These are phyloP conservation scores for Camelina neglecta DNA, from an alignment of 345 rosid species.

Conservation along the genomic window DNA sequence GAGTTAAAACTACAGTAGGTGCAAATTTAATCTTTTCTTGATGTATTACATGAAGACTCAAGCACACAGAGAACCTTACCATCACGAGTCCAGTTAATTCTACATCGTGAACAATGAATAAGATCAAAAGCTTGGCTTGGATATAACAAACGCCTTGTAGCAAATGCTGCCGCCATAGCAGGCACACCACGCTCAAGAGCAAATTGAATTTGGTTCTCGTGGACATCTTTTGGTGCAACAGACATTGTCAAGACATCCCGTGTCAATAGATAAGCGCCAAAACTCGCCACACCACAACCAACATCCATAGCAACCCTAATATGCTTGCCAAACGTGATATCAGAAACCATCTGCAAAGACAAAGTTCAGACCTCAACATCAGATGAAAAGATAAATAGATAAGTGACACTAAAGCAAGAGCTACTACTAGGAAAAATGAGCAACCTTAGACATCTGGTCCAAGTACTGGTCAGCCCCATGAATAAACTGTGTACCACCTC, in stretches of 20 bases:
- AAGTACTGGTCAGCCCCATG: constrained; percentile 93
- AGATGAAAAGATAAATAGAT: constrained; percentile 1
- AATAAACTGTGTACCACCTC: constrained; percentile 98
- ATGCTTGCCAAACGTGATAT: constrained; percentile 74
- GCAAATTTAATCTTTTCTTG: background rate
- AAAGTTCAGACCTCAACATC: constrained; percentile 30
- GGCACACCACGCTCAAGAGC: constrained; percentile 99
- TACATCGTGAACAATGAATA: constrained; percentile 98
- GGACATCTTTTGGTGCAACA: constrained; percentile 96
- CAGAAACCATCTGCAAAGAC: constrained; percentile 82
- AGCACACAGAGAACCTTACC: constrained; percentile 54
- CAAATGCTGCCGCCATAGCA: constrained; percentile 98
- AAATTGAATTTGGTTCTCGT: constrained; percentile 98
- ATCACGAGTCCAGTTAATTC: constrained; percentile 99
- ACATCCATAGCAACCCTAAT: constrained; percentile 83
- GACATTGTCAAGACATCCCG: constrained; percentile 84
- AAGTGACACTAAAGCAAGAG: background rate
- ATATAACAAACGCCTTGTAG: constrained; percentile 74
- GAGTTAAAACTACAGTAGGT: background rate
- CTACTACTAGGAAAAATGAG: background rate
- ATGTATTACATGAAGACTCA: constrained; percentile 32
- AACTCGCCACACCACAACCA: constrained; percentile 99
- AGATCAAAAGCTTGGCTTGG: constrained; percentile 99
- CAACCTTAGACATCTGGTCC: constrained; percentile 85
- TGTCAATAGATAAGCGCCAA: constrained; percentile 89